Evolutionary conservation across 768 basidiomycete species (phyloP).

Genomic region (Mycena epipterygia): DNA sequence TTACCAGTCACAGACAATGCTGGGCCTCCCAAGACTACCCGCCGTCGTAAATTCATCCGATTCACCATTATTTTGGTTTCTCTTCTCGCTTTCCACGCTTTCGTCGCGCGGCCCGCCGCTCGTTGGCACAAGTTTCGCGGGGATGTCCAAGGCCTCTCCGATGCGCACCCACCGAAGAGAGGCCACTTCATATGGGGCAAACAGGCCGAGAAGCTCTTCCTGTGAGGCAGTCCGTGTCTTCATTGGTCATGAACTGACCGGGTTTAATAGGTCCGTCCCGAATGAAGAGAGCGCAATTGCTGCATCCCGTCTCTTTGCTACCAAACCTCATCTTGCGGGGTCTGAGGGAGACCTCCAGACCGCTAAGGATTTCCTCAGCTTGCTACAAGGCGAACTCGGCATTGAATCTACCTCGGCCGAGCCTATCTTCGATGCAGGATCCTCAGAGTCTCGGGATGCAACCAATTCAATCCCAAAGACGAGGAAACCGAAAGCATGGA

Average conservation of each 20-base stretch:
- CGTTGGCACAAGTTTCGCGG: conserved; percentile 19
- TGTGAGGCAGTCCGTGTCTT: conserved; percentile 30
- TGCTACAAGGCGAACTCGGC: conserved; percentile 67
- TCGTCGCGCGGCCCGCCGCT: conserved; percentile 15
- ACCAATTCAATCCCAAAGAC: conserved; percentile 62
- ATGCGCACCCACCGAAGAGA: conserved; percentile 25
- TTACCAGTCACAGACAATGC: conserved; percentile 28
- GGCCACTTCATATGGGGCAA: conserved; percentile 32
- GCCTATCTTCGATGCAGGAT: background rate
- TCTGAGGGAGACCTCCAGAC: conserved; percentile 67
- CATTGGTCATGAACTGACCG: background rate
- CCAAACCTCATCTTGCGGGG: conserved; percentile 74
- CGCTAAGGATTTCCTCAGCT: conserved; percentile 65
- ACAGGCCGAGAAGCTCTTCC: conserved; percentile 50
- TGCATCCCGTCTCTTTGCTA: conserved; percentile 66
- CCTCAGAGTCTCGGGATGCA: conserved; percentile 60
- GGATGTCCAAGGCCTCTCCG: background rate
- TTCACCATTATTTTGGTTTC: conserved; percentile 17
- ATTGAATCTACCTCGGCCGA: conserved; percentile 58
- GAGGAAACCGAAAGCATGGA: conserved; percentile 66
- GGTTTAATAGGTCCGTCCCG: conserved; percentile 60
- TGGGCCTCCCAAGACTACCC: conserved; percentile 19
- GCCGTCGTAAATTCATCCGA: conserved; percentile 18
- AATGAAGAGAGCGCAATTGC: conserved; percentile 62
- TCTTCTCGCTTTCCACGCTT: conserved; percentile 23